Base-by-base conservation (phyloP, 2,329 filamentous ascomycete species). In the Graphilbum fragrans region DNA sequence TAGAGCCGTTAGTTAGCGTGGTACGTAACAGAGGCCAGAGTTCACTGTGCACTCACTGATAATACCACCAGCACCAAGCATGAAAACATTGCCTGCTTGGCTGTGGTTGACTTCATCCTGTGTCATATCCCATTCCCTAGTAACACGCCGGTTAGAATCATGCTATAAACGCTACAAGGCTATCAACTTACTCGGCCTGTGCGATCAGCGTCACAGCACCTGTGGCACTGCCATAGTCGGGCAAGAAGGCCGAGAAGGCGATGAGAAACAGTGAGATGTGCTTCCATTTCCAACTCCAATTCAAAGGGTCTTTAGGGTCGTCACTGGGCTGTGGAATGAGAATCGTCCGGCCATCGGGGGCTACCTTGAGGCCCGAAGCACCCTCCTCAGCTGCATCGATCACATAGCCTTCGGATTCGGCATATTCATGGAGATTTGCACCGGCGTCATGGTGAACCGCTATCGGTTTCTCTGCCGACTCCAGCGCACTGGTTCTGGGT, bases 291-390 rank as follows among this genome's bases (percentile, higher is more conserved):
- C 59, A 57, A 22, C 54, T 58, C 72, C 71, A 76, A 50, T 75
- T 75, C 33, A 75, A 53, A 0, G 71, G 70, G 46, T 75, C 71
- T 34, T 66, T 56, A 1, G 65, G 61, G 39, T 71, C 64, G 31
- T 63, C 63, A 41, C 63, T 67, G 0, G 70, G 71, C 51, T 74
- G 70, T 2, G 71, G 72, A 19, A 73, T 70, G 37, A 74, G 59
- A 16, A 72, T 63, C 3, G 64, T 67, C 35, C 53, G 59, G 16
- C 60, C 60, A 43, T 65, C 61, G n/a, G 47, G 45, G n/a, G 61
- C 60, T 12, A 60, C 53, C 47, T 61, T 62, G 42, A 57, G 38
- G 3, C 45, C 48, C 20, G 41, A 47, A 23, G 48, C 52, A 23
- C 53, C 52, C 14, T 57, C 56, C 25, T 53, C 53, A 29, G n/a